phyloP scores from a whole-genome alignment of 768 basidiomycete genomes.

The Boletus subcaerulescens region DNA sequence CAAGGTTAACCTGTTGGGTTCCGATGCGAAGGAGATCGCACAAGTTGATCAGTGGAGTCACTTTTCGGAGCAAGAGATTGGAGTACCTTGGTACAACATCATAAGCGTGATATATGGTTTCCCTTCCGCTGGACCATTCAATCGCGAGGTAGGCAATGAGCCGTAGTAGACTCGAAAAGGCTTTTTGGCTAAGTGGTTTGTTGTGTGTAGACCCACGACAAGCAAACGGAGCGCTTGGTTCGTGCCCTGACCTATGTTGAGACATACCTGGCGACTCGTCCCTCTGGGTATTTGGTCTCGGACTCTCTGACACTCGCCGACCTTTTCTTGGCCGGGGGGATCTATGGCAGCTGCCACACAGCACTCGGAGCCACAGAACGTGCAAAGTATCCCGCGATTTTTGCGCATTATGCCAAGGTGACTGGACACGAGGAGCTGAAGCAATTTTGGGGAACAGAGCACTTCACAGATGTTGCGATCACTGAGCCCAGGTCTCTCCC shows the following conservation, averaged over 20 bases:
- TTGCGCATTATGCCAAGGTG: slow-evolving; percentile 16
- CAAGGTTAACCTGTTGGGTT: slow-evolving; percentile 12
- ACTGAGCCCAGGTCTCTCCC: too few relatives aligned
- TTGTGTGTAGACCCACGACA: neutral
- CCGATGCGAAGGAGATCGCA: slow-evolving; percentile 2
- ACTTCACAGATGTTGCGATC: slow-evolving; percentile 2
- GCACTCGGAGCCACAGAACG: too few relatives aligned
- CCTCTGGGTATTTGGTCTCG: slow-evolving; percentile 13
- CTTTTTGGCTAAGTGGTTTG: too few relatives aligned
- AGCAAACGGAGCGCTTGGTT: neutral
- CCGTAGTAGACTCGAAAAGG: too few relatives aligned
- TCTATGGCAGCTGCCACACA: too few relatives aligned
- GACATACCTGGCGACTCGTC: slow-evolving; percentile 1
- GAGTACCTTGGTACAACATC: neutral
- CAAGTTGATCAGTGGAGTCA: slow-evolving; percentile 22
- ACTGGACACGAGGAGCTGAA: slow-evolving; percentile 10
- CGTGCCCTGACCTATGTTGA: slow-evolving; percentile 13
- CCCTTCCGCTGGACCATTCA: neutral
- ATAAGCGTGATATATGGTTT: neutral
- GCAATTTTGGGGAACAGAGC: slow-evolving; percentile 4
- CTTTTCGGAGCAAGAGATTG: slow-evolving; percentile 18
- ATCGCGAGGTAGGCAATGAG: slow-evolving; percentile 6
- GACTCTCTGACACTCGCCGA: too few relatives aligned
- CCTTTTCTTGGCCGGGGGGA: too few relatives aligned
- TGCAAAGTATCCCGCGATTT: too few relatives aligned